These are phyloP conservation scores for Skeletonema potamos DNA, from an alignment of 108 stramenopile genomes.

Conservation along the genomic window DNA sequence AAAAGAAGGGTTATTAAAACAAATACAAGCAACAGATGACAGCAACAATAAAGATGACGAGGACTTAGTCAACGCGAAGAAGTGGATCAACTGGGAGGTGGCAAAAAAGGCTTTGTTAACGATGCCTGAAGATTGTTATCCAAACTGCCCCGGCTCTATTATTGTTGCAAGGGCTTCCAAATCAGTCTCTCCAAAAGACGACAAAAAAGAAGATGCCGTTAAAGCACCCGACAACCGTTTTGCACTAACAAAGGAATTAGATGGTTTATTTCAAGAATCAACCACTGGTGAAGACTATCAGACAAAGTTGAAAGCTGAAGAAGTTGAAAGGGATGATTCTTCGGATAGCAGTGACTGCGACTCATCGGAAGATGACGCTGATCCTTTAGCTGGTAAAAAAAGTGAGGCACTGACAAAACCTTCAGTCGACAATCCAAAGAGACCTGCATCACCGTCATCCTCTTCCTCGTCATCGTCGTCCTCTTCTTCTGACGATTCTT, in stretches of 20 bases:
- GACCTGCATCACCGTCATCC: conserved; percentile 16
- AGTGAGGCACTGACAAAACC: neutral
- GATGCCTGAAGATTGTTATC: conserved; percentile 38
- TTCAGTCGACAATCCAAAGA: neutral
- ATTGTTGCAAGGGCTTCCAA: neutral
- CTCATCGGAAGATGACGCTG: conserved; percentile 23
- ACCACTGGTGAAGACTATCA: conserved; percentile 44
- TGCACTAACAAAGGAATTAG: conserved; percentile 31
- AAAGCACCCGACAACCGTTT: conserved; percentile 28
- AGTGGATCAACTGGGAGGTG: conserved; percentile 36
- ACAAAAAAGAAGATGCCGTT: neutral
- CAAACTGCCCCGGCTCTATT: conserved; percentile 23
- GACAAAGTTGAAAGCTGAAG: conserved; percentile 5
- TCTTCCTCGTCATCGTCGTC: conserved; percentile 31
- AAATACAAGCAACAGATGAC: neutral
- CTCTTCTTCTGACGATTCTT: conserved; percentile 8
- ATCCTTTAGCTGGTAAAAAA: conserved; percentile 22
- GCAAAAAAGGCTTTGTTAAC: conserved; percentile 40
- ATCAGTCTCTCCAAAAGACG: neutral
- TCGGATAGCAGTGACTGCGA: neutral
- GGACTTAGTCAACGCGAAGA: conserved; percentile 9
- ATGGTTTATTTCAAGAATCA: conserved; percentile 35
- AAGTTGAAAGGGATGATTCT: neutral
- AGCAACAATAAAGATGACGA: conserved; percentile 11
- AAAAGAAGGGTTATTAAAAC: conserved; percentile 53